phyloP scores from a whole-genome alignment of 176 grass and related monocot genomes.

The Aegilops sharonensis region DNA sequence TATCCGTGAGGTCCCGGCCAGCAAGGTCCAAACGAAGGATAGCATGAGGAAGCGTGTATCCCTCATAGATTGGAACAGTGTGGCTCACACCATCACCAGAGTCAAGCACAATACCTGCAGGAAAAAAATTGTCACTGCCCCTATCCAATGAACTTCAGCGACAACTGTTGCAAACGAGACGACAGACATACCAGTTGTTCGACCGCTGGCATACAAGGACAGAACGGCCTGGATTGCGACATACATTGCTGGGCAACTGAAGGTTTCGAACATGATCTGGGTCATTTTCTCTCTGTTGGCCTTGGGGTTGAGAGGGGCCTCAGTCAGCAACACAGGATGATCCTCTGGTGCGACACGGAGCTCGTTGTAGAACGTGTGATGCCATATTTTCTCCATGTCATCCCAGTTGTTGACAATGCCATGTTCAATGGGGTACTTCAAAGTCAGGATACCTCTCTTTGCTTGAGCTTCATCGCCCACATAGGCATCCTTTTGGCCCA shows the following conservation, averaged over 20 bases:
- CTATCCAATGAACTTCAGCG: background rate
- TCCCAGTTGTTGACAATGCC: constrained; percentile 88
- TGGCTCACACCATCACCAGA: constrained; percentile 90
- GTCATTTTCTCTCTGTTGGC: constrained; percentile 94
- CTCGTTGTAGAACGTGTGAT: constrained; percentile 86
- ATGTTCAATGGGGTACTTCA: constrained; percentile 90
- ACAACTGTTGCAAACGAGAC: background rate
- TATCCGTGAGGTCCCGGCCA: constrained; percentile 77
- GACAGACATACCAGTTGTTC: constrained; percentile 71
- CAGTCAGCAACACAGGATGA: constrained; percentile 72
- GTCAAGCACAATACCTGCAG: constrained; percentile 78
- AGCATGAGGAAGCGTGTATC: constrained; percentile 82
- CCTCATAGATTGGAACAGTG: constrained; percentile 88
- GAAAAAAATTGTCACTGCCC: background rate
- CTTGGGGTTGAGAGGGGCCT: constrained; percentile 86
- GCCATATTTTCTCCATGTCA: constrained; percentile 95
- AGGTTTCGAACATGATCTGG: constrained; percentile 93
- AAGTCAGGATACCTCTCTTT: constrained; percentile 81
- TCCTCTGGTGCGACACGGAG: constrained; percentile 82
- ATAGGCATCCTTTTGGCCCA: constrained; percentile 94
- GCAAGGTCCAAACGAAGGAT: constrained; percentile 89
- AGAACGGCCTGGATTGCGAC: constrained; percentile 87
- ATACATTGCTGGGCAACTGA: constrained; percentile 78
- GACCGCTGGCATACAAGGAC: constrained; percentile 79
- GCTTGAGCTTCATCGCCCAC: constrained; percentile 88